Conservation (phyloP, 1,284 basidiomycete species). For the Cryptococcus depauperatus region DNA sequence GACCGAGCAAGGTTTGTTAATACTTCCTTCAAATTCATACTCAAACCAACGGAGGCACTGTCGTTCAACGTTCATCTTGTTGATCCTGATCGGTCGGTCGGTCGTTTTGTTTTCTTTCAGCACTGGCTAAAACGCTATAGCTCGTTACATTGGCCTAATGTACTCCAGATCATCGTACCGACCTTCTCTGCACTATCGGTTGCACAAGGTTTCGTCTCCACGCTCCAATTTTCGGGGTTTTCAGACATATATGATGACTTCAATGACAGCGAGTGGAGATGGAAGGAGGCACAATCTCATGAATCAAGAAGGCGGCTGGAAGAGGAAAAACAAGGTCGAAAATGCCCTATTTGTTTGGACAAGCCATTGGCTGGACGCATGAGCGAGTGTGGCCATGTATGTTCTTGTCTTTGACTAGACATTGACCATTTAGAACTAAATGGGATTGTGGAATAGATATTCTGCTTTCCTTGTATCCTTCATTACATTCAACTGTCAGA, state of each 20-base stretch:
- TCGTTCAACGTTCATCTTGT: conserved; percentile 85
- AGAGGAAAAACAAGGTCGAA: conserved; percentile 48
- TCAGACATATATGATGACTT: conserved; percentile 8
- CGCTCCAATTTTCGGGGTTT: too few species aligned
- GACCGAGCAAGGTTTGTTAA: conserved; percentile 88
- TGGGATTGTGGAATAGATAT: conserved; percentile 52
- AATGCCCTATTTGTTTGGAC: conserved; percentile 86
- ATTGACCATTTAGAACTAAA: neutral
- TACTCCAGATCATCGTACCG: conserved; percentile 88
- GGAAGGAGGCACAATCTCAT: conserved; percentile 34
- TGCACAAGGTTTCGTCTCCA: conserved; percentile 41
- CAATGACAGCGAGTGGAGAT: conserved; percentile 24
- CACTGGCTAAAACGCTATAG: conserved; percentile 44
- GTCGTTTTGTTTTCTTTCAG: too few species aligned
- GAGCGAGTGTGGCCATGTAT: conserved; percentile 94
- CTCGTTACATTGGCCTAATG: conserved; percentile 92
- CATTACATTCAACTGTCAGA: conserved; percentile 83
- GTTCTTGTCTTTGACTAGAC: too few species aligned
- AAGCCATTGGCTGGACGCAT: conserved; percentile 85
- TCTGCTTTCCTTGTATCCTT: conserved; percentile 82
- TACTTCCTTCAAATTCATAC: conserved; percentile 85
- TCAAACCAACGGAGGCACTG: conserved; percentile 74
- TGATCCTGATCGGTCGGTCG: conserved; percentile 79
- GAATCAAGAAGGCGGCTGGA: conserved; percentile 31
- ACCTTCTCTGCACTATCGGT: conserved; percentile 50